phyloP scores from a whole-genome alignment of 1,284 basidiomycete species.

The Pisolithus thermaeus region DNA sequence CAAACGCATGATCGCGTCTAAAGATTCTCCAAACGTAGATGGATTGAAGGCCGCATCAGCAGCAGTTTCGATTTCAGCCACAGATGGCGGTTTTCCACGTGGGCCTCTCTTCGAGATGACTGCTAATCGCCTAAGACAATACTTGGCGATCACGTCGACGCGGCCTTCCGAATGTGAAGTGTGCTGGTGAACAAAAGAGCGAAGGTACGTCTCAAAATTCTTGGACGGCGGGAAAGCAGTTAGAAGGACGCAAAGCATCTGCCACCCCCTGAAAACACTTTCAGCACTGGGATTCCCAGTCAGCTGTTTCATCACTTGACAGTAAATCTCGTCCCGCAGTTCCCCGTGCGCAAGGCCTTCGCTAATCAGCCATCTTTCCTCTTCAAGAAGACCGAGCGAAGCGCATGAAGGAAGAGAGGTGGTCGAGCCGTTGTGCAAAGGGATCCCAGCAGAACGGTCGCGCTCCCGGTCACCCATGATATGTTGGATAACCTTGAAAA shows the following conservation, averaged over 20 bases:
- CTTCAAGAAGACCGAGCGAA: slow-evolving; percentile 57
- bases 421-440: slow-evolving; percentile 49
- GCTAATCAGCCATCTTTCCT: slow-evolving; percentile 80
- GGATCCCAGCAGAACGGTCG: slow-evolving; percentile 48
- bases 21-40: slow-evolving; percentile 85
- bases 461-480: slow-evolving; percentile 89
- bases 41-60: slow-evolving; percentile 91
- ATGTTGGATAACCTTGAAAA: slow-evolving; percentile 85
- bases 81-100: slow-evolving; percentile 72
- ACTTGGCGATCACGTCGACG: slow-evolving; percentile 85
- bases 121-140: slow-evolving; percentile 69
- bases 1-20: slow-evolving; percentile 76
- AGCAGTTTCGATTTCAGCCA: slow-evolving; percentile 83
- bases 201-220: slow-evolving; percentile 80
- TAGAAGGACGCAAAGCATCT: slow-evolving; percentile 81
- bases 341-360: slow-evolving; percentile 75
- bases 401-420: slow-evolving; percentile 39
- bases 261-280: slow-evolving; percentile 85
- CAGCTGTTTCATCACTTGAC: slow-evolving; percentile 87
- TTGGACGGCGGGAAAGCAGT: slow-evolving; percentile 88
- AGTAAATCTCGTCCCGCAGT: slow-evolving; percentile 88
- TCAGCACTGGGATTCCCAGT: slow-evolving; percentile 79
- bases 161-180: slow-evolving; percentile 64
- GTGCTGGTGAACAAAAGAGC: slow-evolving; percentile 68
- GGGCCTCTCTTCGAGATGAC: slow-evolving; percentile 77